These are phyloP conservation scores for Globisporangium acanthophoron DNA, from an alignment of 352 stramenopile species.

Conservation along the genomic window DNA sequence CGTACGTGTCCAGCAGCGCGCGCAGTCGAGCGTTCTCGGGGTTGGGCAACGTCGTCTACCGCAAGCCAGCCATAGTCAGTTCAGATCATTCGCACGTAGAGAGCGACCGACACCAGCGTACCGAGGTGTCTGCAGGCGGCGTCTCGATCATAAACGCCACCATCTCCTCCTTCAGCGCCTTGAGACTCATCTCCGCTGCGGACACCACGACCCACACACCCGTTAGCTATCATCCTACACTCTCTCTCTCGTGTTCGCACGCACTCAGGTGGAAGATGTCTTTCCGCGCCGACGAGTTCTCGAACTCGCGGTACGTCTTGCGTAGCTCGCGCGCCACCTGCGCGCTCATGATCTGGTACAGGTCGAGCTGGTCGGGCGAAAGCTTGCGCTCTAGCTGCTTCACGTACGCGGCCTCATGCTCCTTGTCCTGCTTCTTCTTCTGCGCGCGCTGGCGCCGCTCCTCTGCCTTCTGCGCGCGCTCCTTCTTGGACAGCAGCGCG, in stretches of 20 bases:
- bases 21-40: slow-evolving; percentile 59
- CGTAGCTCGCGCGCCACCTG: slow-evolving; percentile 59
- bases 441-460: slow-evolving; percentile 32
- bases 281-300: slow-evolving; percentile 38
- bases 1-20: slow-evolving; percentile 39
- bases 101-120: slow-evolving; percentile 8
- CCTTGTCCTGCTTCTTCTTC: slow-evolving; percentile 22
- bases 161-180: slow-evolving; percentile 59
- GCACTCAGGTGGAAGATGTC: slow-evolving; percentile 68
- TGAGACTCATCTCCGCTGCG: slow-evolving; percentile 50
- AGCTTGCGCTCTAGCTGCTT: slow-evolving; percentile 20
- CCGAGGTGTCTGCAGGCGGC: slow-evolving; percentile 38
- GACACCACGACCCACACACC: neutral
- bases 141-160: slow-evolving; percentile 51
- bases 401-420: slow-evolving; percentile 15
- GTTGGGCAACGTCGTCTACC: slow-evolving; percentile 40
- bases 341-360: slow-evolving; percentile 55
- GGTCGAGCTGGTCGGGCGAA: slow-evolving; percentile 41
- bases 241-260: slow-evolving; percentile 3
- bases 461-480: slow-evolving; percentile 38
- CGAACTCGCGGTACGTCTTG: slow-evolving; percentile 65
- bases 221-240: neutral
- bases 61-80: neutral
- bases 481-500: slow-evolving; percentile 40
- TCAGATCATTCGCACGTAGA: too few relatives aligned